Conservation (phyloP, 2,329 filamentous ascomycete genomes). For the Ampelomyces quisqualis region DNA sequence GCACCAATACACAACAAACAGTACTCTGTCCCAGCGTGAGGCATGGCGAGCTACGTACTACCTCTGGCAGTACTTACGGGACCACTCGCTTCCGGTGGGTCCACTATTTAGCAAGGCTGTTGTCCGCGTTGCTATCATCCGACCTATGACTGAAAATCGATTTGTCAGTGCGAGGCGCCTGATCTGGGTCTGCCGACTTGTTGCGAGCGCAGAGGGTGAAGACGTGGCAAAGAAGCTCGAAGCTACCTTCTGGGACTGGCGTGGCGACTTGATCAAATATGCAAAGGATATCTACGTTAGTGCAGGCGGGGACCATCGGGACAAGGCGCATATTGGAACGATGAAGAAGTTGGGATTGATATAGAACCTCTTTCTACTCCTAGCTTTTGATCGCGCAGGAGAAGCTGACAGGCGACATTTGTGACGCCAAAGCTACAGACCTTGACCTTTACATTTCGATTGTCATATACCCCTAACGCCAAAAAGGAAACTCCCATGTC, state of each 20-base stretch:
- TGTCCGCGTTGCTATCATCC: constrained; percentile 26
- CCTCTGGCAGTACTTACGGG: constrained; percentile 30
- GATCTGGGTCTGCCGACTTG: constrained; percentile 33
- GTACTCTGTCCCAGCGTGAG: constrained; percentile 19
- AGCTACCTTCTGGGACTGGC: constrained; percentile 27
- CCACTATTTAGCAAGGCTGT: constrained; percentile 35
- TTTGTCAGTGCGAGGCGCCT: constrained; percentile 33
- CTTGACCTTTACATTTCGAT: no score
- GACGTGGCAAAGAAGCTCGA: constrained; percentile 31
- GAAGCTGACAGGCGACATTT: no score
- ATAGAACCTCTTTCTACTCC: no score
- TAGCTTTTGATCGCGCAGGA: no score
- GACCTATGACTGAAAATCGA: constrained; percentile 28
- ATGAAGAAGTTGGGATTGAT: constrained; percentile 35
- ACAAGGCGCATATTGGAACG: constrained; percentile 28
- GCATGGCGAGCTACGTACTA: constrained; percentile 31
- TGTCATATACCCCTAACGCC: no score
- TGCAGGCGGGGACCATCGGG: constrained; percentile 19
- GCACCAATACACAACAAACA: constrained; percentile 34
- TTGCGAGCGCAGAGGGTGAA: constrained; percentile 33
- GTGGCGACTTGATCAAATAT: constrained; percentile 31
- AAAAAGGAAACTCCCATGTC: no score
- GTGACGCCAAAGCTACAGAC: no score
- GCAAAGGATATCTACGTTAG: constrained; percentile 20
- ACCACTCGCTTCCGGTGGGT: constrained; percentile 23